These are phyloP conservation scores for Alternaria sp. DNA, from an alignment of 2,329 filamentous ascomycete species.

Conservation along the genomic window DNA sequence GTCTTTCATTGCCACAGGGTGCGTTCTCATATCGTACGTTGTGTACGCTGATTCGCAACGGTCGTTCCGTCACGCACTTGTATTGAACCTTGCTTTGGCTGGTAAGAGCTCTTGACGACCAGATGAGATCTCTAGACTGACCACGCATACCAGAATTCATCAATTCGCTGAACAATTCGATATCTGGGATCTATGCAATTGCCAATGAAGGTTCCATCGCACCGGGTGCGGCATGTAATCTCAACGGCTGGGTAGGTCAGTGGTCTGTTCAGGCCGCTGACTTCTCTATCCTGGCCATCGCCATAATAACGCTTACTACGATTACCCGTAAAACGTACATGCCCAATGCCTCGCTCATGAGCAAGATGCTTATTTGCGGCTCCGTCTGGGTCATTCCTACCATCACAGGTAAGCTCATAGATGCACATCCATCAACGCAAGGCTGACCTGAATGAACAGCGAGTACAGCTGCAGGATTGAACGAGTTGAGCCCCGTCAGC, in stretches of 20 bases:
- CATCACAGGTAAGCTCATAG: constrained; percentile 2
- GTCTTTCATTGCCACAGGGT: constrained; percentile 22
- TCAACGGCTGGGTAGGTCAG: constrained; percentile 56
- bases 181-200: constrained; percentile 51
- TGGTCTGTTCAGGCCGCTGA: constrained; percentile 48
- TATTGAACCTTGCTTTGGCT: constrained; percentile 32
- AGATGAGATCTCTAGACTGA: constrained; percentile 1
- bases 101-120: constrained; percentile 10
- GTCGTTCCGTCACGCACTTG: constrained; percentile 30
- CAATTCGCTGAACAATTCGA: constrained; percentile 53
- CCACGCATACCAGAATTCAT: constrained; percentile 17
- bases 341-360: constrained; percentile 34
- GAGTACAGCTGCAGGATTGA: constrained; percentile 1
- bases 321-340: constrained; percentile 47
- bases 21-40: constrained; percentile 27
- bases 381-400: constrained; percentile 51
- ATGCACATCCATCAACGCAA: neutral
- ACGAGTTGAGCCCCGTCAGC: constrained; percentile 4
- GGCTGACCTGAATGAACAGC: constrained; percentile 2
- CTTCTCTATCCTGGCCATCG: constrained; percentile 55
- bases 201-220: constrained; percentile 29
- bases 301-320: constrained; percentile 52
- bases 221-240: constrained; percentile 45
- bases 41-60: constrained; percentile 21
- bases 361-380: constrained; percentile 46